A percentile compares a stretch with the other conserved stretches of the same genome.
Evolutionary conservation across 148 eudicot genomes (phyloP).

Genomic region (Fagopyrum esculentum): DNA sequence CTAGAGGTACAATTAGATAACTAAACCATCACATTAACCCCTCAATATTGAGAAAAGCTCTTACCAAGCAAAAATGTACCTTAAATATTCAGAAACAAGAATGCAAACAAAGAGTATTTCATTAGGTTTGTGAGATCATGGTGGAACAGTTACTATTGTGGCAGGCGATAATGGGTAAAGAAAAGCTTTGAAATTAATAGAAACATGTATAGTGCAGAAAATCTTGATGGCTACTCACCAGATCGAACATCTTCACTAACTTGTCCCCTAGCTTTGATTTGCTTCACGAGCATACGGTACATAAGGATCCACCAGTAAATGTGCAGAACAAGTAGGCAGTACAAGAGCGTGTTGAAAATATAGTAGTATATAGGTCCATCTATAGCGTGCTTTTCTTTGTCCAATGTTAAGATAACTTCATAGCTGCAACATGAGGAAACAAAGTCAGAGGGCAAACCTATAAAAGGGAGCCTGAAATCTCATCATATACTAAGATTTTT

Average conservation of each 20-base stretch:
- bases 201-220: not conserved
- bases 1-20: not conserved
- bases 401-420: conserved; percentile 64
- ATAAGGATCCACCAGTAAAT: conserved; percentile 95
- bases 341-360: conserved; percentile 74
- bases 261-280: conserved; percentile 79
- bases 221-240: conserved; percentile 41
- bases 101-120: not conserved
- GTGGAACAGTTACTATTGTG: not conserved
- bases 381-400: conserved; percentile 64
- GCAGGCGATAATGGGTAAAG: no score
- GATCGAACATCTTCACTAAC: conserved; percentile 96
- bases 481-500: no score
- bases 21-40: not conserved
- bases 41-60: not conserved
- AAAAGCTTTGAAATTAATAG: not conserved
- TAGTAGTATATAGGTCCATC: conserved; percentile 85
- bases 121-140: no score
- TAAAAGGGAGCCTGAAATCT: not conserved
- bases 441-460: not conserved
- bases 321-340: conserved; percentile 72
- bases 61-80: not conserved
- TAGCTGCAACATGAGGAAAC: conserved; percentile 42
- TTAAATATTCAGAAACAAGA: not conserved
- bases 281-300: conserved; percentile 90